Evolutionary conservation across 306 rosid genomes (phyloP).

Genomic region (Cicer pinnatifidum): DNA sequence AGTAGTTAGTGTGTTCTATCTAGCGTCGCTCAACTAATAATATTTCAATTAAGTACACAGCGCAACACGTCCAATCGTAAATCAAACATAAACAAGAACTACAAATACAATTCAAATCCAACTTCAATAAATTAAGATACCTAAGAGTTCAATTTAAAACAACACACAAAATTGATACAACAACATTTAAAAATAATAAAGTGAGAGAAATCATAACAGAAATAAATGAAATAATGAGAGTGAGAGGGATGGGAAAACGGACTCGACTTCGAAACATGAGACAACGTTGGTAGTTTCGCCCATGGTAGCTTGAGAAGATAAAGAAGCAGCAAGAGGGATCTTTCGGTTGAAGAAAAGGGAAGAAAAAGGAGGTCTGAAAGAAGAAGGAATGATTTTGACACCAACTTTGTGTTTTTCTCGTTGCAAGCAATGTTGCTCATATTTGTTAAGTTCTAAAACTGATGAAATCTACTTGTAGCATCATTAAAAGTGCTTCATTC

Average conservation of each 20-base stretch:
- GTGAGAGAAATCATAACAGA: not conserved
- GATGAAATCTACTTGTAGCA: too few relatives aligned
- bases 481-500: too few relatives aligned
- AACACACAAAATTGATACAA: not conserved
- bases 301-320: conserved; percentile 61
- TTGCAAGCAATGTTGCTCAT: too few relatives aligned
- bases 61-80: not conserved
- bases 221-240: not conserved
- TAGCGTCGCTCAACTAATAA: too few relatives aligned
- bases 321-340: conserved; percentile 33
- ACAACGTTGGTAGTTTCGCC: conserved; percentile 67
- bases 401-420: too few relatives aligned
- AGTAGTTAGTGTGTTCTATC: too few relatives aligned
- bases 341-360: not conserved
- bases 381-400: not conserved
- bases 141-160: not conserved
- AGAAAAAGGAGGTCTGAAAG: conserved; percentile 39
- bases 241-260: conserved; percentile 38
- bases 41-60: not conserved
- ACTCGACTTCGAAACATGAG: conserved; percentile 98
- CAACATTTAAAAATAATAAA: not conserved
- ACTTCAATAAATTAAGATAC: not conserved
- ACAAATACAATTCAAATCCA: not conserved
- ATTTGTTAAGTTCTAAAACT: too few relatives aligned
- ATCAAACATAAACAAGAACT: conserved; percentile 24